phyloP scores from a whole-genome alignment of 2,329 filamentous ascomycete genomes.

The Epichloe gansuensis region DNA sequence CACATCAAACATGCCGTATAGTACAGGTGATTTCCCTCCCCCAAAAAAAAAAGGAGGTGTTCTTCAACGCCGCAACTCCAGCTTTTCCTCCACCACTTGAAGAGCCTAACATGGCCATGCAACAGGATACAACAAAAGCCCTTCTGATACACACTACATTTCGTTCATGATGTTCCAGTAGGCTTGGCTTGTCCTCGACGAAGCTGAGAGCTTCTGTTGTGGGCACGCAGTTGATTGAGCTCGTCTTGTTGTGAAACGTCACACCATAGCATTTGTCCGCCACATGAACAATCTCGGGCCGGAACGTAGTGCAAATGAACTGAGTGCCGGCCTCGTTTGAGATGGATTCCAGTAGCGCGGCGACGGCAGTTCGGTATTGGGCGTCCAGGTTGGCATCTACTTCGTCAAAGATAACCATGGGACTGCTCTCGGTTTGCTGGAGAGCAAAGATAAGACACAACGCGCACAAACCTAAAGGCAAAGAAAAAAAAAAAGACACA shows the following conservation, averaged over 20 bases:
- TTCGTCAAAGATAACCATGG: constrained; percentile 98
- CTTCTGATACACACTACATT: neutral
- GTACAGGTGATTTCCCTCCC: neutral
- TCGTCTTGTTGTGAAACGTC: constrained; percentile 86
- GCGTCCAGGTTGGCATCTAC: constrained; percentile 97
- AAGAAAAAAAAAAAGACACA: neutral
- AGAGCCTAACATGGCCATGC: no score
- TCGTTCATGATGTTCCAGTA: constrained; percentile 8
- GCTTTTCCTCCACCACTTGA: neutral
- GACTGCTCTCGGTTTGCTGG: constrained; percentile 90
- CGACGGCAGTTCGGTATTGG: constrained; percentile 93
- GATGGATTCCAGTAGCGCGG: constrained; percentile 72
- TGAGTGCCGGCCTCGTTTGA: constrained; percentile 56
- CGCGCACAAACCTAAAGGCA: constrained; percentile 64
- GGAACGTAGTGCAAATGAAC: constrained; percentile 98
- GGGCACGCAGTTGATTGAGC: constrained; percentile 80
- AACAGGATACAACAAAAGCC: no score
- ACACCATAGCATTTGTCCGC: constrained; percentile 98
- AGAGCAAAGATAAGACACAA: constrained; percentile 99
- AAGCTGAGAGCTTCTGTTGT: constrained; percentile 84
- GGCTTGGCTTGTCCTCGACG: constrained; percentile 62
- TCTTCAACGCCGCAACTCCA: neutral
- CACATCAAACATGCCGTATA: neutral
- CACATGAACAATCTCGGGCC: constrained; percentile 88
- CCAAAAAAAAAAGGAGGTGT: neutral